Evolutionary conservation across 2,329 filamentous ascomycete species (phyloP).

Genomic region (Aspergillus pseudoglaucus): DNA sequence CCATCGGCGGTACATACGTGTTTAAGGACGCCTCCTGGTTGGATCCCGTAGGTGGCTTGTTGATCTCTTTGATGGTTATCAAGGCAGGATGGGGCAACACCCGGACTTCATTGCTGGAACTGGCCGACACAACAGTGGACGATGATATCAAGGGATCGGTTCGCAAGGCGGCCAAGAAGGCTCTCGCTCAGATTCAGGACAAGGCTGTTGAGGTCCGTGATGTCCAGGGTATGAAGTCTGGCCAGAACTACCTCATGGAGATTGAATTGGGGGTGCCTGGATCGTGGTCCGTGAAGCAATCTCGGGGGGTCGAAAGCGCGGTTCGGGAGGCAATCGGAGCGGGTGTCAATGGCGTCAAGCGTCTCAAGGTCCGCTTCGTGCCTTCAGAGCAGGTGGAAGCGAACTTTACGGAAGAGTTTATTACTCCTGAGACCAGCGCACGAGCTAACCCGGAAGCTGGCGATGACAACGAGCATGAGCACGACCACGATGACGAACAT

Average conservation of each 20-base stretch:
- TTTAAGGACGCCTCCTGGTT: slow-evolving; percentile 83
- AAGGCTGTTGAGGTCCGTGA: slow-evolving; percentile 64
- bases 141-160: slow-evolving; percentile 71
- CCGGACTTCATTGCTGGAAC: slow-evolving; percentile 69
- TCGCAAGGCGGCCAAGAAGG: slow-evolving; percentile 56
- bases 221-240: slow-evolving; percentile 86
- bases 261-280: slow-evolving; percentile 75
- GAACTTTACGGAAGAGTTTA: slow-evolving; percentile 69
- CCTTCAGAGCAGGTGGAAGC: slow-evolving; percentile 55
- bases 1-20: slow-evolving; percentile 83
- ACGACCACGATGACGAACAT: slow-evolving; percentile 35
- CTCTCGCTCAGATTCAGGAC: slow-evolving; percentile 49
- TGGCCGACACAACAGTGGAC: slow-evolving; percentile 87
- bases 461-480: slow-evolving; percentile 18
- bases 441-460: slow-evolving; percentile 52
- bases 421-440: slow-evolving; percentile 56
- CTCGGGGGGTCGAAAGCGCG: slow-evolving; percentile 62
- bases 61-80: slow-evolving; percentile 91
- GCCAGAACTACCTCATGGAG: slow-evolving; percentile 92
- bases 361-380: slow-evolving; percentile 78
- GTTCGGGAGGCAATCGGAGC: slow-evolving; percentile 67
- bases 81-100: slow-evolving; percentile 86
- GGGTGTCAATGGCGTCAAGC: slow-evolving; percentile 75
- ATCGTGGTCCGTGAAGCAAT: slow-evolving; percentile 66
- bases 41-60: slow-evolving; percentile 83